phyloP scores from a whole-genome alignment of 208 protist genomes.

The Trypanosoma caninum region DNA sequence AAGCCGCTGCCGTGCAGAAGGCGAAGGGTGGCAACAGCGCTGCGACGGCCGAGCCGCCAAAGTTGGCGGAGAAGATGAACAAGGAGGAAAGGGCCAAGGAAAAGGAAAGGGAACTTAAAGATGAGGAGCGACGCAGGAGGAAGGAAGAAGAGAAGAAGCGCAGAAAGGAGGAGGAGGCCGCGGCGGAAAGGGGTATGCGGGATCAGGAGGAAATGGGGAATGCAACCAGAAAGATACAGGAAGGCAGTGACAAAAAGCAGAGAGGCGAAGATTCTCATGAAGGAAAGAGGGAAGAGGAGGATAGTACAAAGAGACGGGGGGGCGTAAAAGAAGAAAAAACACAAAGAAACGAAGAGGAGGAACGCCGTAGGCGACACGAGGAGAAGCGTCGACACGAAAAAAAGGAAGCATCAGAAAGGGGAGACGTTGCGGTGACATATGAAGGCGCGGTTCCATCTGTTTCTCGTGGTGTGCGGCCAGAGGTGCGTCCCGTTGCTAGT shows the following conservation, averaged over 20 bases:
- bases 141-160: constrained; percentile 9
- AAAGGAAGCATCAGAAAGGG: constrained; percentile 3
- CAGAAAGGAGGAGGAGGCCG: not conserved
- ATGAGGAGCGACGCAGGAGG: constrained; percentile 18
- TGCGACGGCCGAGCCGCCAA: not conserved
- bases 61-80: constrained; percentile 8
- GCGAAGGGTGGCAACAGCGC: constrained; percentile 32
- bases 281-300: constrained; percentile 25
- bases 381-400: constrained; percentile 42
- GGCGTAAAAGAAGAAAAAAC: constrained; percentile 23
- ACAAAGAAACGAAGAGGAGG: constrained; percentile 40
- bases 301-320: constrained; percentile 21
- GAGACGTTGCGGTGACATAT: not conserved
- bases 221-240: not conserved
- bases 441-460: constrained; percentile 2
- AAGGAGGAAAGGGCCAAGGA: constrained; percentile 24
- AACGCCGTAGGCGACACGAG: constrained; percentile 56
- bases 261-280: constrained; percentile 15
- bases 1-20: constrained; percentile 56
- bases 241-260: not conserved
- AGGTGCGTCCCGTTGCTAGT: constrained; percentile 2
- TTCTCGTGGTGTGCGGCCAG: constrained; percentile 1
- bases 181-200: not conserved
- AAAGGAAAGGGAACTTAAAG: constrained; percentile 23
- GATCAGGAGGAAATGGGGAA: not conserved